Evolutionary conservation across 108 stramenopile species (phyloP).

Genomic region (Mediolabrus comicus): DNA sequence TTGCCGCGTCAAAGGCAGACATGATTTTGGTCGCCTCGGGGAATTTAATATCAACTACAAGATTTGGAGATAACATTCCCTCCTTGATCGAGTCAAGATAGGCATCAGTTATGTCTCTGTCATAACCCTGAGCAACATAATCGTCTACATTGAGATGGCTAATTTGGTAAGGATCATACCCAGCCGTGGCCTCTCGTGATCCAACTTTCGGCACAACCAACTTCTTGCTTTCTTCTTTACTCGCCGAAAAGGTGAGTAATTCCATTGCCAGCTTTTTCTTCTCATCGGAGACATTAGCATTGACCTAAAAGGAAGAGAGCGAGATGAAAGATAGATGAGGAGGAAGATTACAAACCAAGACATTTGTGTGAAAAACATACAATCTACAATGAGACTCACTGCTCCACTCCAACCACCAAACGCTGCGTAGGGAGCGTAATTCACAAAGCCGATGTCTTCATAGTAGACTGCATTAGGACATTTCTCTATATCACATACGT

Average conservation of each 20-base stretch:
- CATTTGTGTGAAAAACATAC: not conserved
- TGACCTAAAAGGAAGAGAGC: not conserved
- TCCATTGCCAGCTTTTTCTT: slow-evolving; percentile 36
- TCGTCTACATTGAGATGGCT: slow-evolving; percentile 31
- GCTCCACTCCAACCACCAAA: slow-evolving; percentile 48
- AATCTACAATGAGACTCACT: not conserved
- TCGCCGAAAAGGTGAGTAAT: slow-evolving; percentile 45
- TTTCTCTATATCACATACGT: slow-evolving; percentile 21
- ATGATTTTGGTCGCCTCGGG: slow-evolving; percentile 22
- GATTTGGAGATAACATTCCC: slow-evolving; percentile 33
- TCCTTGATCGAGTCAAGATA: slow-evolving; percentile 41
- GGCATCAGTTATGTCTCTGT: slow-evolving; percentile 1
- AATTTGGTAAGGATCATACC: slow-evolving; percentile 35
- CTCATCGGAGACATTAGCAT: slow-evolving; percentile 1
- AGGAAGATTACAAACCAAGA: not conserved
- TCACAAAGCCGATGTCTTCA: slow-evolving; percentile 45
- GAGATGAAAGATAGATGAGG: not conserved
- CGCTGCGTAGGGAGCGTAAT: slow-evolving; percentile 52
- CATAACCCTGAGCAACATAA: slow-evolving; percentile 26
- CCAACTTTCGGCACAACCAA: slow-evolving; percentile 40
- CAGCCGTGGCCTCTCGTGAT: slow-evolving; percentile 11
- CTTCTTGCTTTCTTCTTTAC: slow-evolving; percentile 13
- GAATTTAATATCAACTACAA: slow-evolving; percentile 44
- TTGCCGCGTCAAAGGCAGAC: slow-evolving; percentile 32
- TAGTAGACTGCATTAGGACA: slow-evolving; percentile 47